These are phyloP conservation scores for Leptographium flavum DNA, from an alignment of 2,329 filamentous ascomycete genomes.

Conservation along the genomic window DNA sequence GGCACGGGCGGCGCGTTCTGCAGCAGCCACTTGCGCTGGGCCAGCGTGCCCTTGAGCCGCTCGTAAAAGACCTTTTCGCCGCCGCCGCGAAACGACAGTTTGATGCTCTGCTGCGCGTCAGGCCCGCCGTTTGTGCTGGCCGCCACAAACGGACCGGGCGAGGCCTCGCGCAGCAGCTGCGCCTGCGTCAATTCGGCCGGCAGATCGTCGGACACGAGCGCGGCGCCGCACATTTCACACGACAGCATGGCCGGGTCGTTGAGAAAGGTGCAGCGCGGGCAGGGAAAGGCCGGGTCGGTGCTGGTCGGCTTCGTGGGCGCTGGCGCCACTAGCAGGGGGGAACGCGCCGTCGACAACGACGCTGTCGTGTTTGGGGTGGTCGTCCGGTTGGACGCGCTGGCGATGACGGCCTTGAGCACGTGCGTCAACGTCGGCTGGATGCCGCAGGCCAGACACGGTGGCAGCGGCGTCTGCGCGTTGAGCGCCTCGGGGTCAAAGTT, in stretches of 20 bases:
- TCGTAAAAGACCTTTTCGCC: conserved; percentile 87
- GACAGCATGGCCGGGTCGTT: conserved; percentile 77
- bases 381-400: conserved; percentile 48
- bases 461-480: conserved; percentile 63
- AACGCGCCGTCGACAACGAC: neutral
- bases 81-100: conserved; percentile 79
- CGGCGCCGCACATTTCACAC: conserved; percentile 84
- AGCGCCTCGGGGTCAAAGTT: conserved; percentile 84
- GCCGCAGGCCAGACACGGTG: conserved; percentile 82
- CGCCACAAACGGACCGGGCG: conserved; percentile 58
- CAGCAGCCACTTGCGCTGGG: conserved; percentile 90
- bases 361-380: conserved; percentile 5
- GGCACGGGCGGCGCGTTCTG: conserved; percentile 82
- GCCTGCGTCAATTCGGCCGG: conserved; percentile 25
- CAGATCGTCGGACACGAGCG: conserved; percentile 44
- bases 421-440: conserved; percentile 79
- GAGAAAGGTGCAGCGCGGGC: conserved; percentile 81
- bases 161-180: conserved; percentile 44
- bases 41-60: conserved; percentile 70
- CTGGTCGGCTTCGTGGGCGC: conserved; percentile 1
- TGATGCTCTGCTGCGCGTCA: conserved; percentile 62
- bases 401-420: conserved; percentile 75
- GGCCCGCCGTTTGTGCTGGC: conserved; percentile 17
- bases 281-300: conserved; percentile 38
- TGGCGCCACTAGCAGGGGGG: neutral